A percentile compares a stretch with the other conserved stretches of the same genome.
Evolutionary conservation across 805 yeast genomes (phyloP).

Genomic region (Ogataea haglerorum): DNA sequence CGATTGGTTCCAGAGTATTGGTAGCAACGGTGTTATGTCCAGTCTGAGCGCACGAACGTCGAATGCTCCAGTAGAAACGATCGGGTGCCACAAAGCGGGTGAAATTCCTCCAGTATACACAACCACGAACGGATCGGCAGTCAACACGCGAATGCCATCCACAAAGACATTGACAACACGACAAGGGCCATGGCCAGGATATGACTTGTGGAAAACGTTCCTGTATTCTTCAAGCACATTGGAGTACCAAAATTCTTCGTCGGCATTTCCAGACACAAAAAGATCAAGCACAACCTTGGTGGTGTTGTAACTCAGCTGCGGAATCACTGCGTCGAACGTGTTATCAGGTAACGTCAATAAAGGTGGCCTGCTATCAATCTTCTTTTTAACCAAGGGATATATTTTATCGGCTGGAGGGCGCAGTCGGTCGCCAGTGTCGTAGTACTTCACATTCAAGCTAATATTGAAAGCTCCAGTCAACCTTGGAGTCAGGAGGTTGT

Average conservation of each 20-base stretch:
- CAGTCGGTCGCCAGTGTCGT: constrained; percentile 25
- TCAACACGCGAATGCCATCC: constrained; percentile 56
- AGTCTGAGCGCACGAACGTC: constrained; percentile 69
- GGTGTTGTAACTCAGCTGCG: constrained; percentile 50
- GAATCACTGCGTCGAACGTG: constrained; percentile 37
- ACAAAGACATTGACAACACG: constrained; percentile 62
- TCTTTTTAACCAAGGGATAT: constrained; percentile 34
- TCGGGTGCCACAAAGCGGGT: constrained; percentile 78
- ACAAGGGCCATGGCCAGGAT: constrained; percentile 67
- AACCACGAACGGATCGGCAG: constrained; percentile 66
- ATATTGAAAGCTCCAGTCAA: constrained; percentile 62
- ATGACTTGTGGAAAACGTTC: constrained; percentile 42
- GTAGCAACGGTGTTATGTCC: constrained; percentile 68
- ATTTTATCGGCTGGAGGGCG: constrained; percentile 39
- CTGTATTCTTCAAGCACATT: constrained; percentile 49
- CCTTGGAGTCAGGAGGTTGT: constrained; percentile 53
- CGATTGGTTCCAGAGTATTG: constrained; percentile 56
- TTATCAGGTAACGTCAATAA: constrained; percentile 44
- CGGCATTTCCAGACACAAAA: constrained; percentile 70
- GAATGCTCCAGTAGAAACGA: constrained; percentile 70
- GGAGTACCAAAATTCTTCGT: constrained; percentile 82
- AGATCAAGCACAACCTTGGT: constrained; percentile 57
- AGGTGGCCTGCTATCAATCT: constrained; percentile 37
- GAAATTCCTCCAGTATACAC: constrained; percentile 80
- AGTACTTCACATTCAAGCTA: constrained; percentile 50